These are phyloP conservation scores for Botryotinia calthae DNA, from an alignment of 2,329 filamentous ascomycete genomes.

Conservation along the genomic window DNA sequence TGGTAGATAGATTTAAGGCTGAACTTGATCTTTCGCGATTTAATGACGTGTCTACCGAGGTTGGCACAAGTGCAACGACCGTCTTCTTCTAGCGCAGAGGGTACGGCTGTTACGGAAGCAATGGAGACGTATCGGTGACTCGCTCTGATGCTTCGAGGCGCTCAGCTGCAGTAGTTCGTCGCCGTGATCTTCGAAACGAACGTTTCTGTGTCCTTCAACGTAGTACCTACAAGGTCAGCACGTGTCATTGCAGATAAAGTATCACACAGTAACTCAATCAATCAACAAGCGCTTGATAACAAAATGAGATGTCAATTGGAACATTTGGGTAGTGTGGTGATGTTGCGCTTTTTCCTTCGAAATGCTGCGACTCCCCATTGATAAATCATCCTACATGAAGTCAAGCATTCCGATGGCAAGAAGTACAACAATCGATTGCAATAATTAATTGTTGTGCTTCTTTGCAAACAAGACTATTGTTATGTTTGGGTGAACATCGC, in stretches of 20 bases:
- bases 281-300: slow-evolving; percentile 30
- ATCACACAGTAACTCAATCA: slow-evolving; percentile 32
- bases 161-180: slow-evolving; percentile 38
- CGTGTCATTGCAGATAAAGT: slow-evolving; percentile 39
- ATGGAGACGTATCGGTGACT: slow-evolving; percentile 28
- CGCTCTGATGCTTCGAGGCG: slow-evolving; percentile 36
- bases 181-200: slow-evolving; percentile 34
- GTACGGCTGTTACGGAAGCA: slow-evolving; percentile 31
- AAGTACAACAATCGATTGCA: slow-evolving; percentile 3
- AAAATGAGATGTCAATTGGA: slow-evolving; percentile 28
- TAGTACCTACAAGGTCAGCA: slow-evolving; percentile 39
- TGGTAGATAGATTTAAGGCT: slow-evolving; percentile 37
- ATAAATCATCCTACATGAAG: not conserved
- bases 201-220: slow-evolving; percentile 36
- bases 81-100: slow-evolving; percentile 20
- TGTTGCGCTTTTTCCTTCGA: slow-evolving; percentile 29
- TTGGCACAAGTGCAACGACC: slow-evolving; percentile 37
- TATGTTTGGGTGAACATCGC: slow-evolving; percentile 28
- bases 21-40: slow-evolving; percentile 31
- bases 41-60: slow-evolving; percentile 39
- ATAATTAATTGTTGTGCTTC: not conserved
- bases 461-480: not conserved
- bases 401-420: slow-evolving; percentile 4
- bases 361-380: slow-evolving; percentile 16
- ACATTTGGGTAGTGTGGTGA: slow-evolving; percentile 23